Base-by-base conservation (phyloP, 331 rosid species). In the Prunus yedoensis region DNA sequence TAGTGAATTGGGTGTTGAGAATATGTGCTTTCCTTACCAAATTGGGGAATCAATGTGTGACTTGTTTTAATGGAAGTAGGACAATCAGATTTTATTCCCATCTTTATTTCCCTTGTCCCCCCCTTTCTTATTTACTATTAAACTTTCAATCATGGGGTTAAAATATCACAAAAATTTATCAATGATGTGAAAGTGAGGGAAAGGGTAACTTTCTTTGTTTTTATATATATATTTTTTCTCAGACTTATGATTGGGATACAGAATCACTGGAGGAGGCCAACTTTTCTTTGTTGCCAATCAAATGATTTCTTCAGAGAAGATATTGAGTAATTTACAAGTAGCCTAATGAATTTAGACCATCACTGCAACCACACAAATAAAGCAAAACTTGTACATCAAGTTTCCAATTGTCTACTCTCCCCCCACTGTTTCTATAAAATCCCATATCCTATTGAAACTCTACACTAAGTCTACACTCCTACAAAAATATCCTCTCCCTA, bases 21-120 rank as follows among this genome's bases (percentile, higher is more conserved):
- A 85, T 83, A 52, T 88, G 82, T 88, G 70, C 87, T 88, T 85
- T 88, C 38, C 92, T 81, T 79, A 75, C 18, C 65, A 73, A 30
- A 77, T 70, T 75, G 77, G 78, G 75, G 76, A 79, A 83, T 68
- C 67, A n/a, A 35, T 16, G 12, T 59, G 18, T 83, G 78, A 60
- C 78, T 76, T 78, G 80, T 77, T 73, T 75, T 21, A 28, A 4
- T 51, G 64, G 81, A 74, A 71, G 27, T 60, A 77, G 62, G 28
- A 64, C 47, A 54, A 76, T 74, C 73, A 16, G 83, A 79, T 77
- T 65, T 83, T 85, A 77, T 88, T 83, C 87, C 79, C 25, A 16
- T 68, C 68, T 65, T 53, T 32, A 25, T n/a, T 25, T 60, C 30
- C 68, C 68, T 0, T 62, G 25, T 12, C 41, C 7, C 41, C 46